Evolutionary conservation across 352 stramenopile genomes (phyloP).

Genomic region (Peronospora belbahrii): DNA sequence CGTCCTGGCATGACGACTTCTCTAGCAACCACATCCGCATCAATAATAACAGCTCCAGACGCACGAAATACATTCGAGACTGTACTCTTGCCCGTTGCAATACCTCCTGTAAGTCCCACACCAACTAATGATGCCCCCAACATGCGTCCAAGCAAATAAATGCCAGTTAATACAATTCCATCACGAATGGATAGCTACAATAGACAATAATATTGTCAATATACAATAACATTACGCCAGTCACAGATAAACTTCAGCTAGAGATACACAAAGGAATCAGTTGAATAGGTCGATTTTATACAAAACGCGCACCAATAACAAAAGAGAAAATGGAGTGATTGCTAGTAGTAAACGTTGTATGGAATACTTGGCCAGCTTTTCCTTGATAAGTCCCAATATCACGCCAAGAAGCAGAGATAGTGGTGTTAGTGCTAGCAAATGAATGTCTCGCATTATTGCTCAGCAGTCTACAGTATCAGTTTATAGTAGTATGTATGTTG

Average conservation of each 20-base stretch:
- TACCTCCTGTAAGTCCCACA: slow-evolving; percentile 75
- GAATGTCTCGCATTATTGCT: slow-evolving; percentile 11
- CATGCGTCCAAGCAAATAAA: slow-evolving; percentile 32
- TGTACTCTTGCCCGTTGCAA: slow-evolving; percentile 79
- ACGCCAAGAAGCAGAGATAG: slow-evolving; percentile 38
- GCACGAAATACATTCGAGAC: slow-evolving; percentile 57
- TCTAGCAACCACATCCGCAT: slow-evolving; percentile 73
- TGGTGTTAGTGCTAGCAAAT: slow-evolving; percentile 31
- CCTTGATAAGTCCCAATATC: slow-evolving; percentile 43
- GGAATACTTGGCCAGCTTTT: slow-evolving; percentile 35
- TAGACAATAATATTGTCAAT: background rate
- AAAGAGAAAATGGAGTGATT: slow-evolving; percentile 31
- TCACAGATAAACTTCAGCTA: background rate
- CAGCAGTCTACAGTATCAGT: background rate
- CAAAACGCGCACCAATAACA: slow-evolving; percentile 28
- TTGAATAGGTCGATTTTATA: background rate
- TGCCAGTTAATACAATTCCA: slow-evolving; percentile 13
- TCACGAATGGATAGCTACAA: slow-evolving; percentile 35
- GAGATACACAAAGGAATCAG: background rate
- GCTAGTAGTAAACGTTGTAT: slow-evolving; percentile 35
- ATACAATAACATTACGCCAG: slow-evolving; percentile 3
- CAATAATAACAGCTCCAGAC: slow-evolving; percentile 63
- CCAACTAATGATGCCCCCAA: slow-evolving; percentile 57
- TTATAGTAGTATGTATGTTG: slow-evolving; percentile 8
- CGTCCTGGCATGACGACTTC: slow-evolving; percentile 71